Percentiles rank a stretch among this genome's conserved stretches.
phyloP scores from a whole-genome alignment of 139 green algal species.

The Dunaliella primolecta region DNA sequence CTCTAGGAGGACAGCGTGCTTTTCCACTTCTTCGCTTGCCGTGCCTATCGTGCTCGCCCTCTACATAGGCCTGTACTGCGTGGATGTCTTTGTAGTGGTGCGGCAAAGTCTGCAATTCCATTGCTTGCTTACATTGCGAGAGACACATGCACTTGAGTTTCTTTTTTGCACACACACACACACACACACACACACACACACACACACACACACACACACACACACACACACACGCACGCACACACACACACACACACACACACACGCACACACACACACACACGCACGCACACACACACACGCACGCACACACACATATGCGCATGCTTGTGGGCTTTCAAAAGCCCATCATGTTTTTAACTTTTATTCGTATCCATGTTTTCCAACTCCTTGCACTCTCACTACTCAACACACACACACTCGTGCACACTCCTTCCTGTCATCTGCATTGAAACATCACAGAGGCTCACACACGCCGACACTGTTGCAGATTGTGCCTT shows the following conservation, averaged over 20 bases:
- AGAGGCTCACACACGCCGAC: too few relatives aligned
- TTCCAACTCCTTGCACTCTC: too few relatives aligned
- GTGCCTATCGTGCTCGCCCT: background rate
- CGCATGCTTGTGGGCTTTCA: background rate
- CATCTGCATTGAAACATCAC: too few relatives aligned
- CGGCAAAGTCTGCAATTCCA: background rate
- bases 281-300: background rate
- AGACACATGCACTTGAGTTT: background rate
- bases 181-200: background rate
- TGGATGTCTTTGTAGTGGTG: background rate
- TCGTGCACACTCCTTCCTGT: too few relatives aligned
- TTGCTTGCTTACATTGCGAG: too few relatives aligned
- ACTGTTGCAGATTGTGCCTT: slow-evolving; percentile 74
- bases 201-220: background rate
- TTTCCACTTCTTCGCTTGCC: too few relatives aligned
- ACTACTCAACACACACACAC: too few relatives aligned
- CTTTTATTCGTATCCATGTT: too few relatives aligned
- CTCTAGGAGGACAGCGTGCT: too few relatives aligned
- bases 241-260: background rate
- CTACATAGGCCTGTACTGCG: background rate
- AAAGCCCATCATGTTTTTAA: too few relatives aligned
- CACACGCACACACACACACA: background rate
- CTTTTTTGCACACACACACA: slow-evolving; percentile 2
- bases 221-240: background rate
- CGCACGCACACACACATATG: background rate